phyloP scores from a whole-genome alignment of 1,139 yeast genomes.

The Diutina rugosa region DNA sequence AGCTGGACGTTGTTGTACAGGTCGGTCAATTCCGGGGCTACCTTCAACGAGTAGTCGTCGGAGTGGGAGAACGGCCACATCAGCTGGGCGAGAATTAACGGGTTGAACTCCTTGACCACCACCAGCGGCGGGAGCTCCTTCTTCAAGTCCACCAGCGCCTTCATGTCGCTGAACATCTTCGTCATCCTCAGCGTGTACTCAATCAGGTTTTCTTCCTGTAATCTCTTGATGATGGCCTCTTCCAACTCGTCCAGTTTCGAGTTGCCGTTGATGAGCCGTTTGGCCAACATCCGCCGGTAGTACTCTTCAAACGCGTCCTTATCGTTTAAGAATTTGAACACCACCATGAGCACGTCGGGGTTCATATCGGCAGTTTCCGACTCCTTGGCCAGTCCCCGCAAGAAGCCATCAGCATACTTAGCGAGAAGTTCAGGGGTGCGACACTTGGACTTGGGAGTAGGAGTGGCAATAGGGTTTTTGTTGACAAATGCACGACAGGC shows the following conservation, averaged over 20 bases:
- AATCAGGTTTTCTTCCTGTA: slow-evolving; percentile 82
- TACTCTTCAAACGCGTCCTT: slow-evolving; percentile 92
- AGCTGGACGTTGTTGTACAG: slow-evolving; percentile 58
- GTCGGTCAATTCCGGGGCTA: slow-evolving; percentile 42
- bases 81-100: slow-evolving; percentile 71
- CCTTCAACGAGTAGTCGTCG: slow-evolving; percentile 27
- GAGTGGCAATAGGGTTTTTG: slow-evolving; percentile 66
- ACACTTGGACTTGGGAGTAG: slow-evolving; percentile 33
- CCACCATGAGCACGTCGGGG: slow-evolving; percentile 71
- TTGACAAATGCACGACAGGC: slow-evolving; percentile 85
- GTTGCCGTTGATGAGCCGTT: slow-evolving; percentile 75
- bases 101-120: slow-evolving; percentile 49
- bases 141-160: slow-evolving; percentile 73
- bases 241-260: slow-evolving; percentile 81
- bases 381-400: slow-evolving; percentile 65
- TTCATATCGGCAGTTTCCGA: slow-evolving; percentile 62
- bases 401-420: slow-evolving; percentile 71
- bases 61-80: slow-evolving; percentile 71
- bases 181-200: slow-evolving; percentile 92
- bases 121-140: slow-evolving; percentile 18
- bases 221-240: slow-evolving; percentile 70
- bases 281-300: slow-evolving; percentile 81
- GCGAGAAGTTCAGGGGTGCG: slow-evolving; percentile 89
- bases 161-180: slow-evolving; percentile 93
- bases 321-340: slow-evolving; percentile 82